A percentile compares a stretch with the other conserved stretches of the same genome.
Conservation (phyloP, 495 filamentous ascomycete genomes). For the Penicillium macrosclerotiorum region DNA sequence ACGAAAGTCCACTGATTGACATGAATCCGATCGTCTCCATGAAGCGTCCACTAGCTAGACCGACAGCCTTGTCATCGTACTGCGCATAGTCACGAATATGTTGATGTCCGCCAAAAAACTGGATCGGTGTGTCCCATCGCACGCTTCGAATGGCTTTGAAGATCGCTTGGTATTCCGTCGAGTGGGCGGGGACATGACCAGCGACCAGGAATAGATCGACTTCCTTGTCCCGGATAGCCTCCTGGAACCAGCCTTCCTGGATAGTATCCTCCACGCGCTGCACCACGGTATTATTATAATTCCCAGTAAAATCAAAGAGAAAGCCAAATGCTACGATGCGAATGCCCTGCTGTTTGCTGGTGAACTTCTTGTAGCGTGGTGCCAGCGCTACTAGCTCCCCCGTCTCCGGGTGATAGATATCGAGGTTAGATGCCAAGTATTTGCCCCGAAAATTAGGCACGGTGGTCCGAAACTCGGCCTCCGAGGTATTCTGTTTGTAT, state of each 20-base stretch:
- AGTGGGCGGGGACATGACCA: slow-evolving; percentile 82
- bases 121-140: slow-evolving; percentile 79
- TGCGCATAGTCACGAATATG: slow-evolving; percentile 84
- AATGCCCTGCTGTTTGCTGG: slow-evolving; percentile 80
- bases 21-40: slow-evolving; percentile 98
- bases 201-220: slow-evolving; percentile 85
- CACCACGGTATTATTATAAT: slow-evolving; percentile 84
- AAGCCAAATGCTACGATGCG: slow-evolving; percentile 89
- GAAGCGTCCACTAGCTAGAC: slow-evolving; percentile 87
- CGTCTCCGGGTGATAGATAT: slow-evolving; percentile 73
- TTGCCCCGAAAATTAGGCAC: slow-evolving; percentile 73
- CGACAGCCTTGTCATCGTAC: slow-evolving; percentile 79
- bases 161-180: slow-evolving; percentile 72
- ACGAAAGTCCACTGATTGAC: slow-evolving; percentile 72
- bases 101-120: slow-evolving; percentile 90
- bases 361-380: slow-evolving; percentile 80
- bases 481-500: slow-evolving; percentile 74
- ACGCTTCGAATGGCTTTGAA: slow-evolving; percentile 75
- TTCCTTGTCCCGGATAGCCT: slow-evolving; percentile 73
- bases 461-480: slow-evolving; percentile 71
- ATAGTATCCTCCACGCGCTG: slow-evolving; percentile 74
- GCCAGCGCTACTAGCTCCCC: slow-evolving; percentile 73
- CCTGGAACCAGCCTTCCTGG: slow-evolving; percentile 84
- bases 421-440: slow-evolving; percentile 88
- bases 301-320: slow-evolving; percentile 87